Conservation (phyloP, 345 rosid species). For the Lagerstroemia speciosa region DNA sequence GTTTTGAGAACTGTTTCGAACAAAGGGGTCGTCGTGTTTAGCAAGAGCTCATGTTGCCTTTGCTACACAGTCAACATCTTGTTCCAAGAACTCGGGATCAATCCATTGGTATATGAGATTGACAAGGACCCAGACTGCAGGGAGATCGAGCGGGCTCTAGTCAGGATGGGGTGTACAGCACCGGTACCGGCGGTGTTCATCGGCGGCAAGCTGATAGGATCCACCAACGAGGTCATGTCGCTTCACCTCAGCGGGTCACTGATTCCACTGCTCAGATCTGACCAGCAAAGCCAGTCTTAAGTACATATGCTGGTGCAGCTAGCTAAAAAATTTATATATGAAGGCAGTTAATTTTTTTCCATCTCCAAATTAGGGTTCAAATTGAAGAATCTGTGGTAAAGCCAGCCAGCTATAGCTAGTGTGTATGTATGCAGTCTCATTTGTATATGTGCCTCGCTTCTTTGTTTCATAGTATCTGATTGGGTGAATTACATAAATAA, state of each 20-base stretch:
- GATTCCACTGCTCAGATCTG: too few species aligned
- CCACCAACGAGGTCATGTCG: constrained; percentile 1
- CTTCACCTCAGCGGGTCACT: constrained; percentile 8
- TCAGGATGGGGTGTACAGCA: not conserved
- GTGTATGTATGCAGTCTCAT: too few species aligned
- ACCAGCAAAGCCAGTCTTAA: too few species aligned
- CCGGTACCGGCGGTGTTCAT: constrained; percentile 5
- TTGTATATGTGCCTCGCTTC: too few species aligned
- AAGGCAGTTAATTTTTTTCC: too few species aligned
- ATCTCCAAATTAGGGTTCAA: too few species aligned
- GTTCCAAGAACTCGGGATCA: constrained; percentile 1
- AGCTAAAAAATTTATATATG: too few species aligned
- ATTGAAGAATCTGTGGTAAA: too few species aligned
- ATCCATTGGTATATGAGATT: not conserved
- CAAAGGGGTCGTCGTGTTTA: constrained; percentile 1
- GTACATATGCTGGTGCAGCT: too few species aligned
- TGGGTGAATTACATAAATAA: too few species aligned
- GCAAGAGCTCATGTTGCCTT: constrained; percentile 9
- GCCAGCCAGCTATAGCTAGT: too few species aligned
- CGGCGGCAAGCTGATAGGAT: not conserved
- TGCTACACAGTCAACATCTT: not conserved
- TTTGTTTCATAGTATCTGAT: too few species aligned
- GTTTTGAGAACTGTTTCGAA: not conserved
- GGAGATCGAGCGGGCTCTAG: constrained; percentile 1
- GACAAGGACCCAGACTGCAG: not conserved